A percentile compares a stretch with the other conserved stretches of the same genome.
phyloP scores from a whole-genome alignment of 306 rosid genomes.

The Aeschynomene evenia region DNA sequence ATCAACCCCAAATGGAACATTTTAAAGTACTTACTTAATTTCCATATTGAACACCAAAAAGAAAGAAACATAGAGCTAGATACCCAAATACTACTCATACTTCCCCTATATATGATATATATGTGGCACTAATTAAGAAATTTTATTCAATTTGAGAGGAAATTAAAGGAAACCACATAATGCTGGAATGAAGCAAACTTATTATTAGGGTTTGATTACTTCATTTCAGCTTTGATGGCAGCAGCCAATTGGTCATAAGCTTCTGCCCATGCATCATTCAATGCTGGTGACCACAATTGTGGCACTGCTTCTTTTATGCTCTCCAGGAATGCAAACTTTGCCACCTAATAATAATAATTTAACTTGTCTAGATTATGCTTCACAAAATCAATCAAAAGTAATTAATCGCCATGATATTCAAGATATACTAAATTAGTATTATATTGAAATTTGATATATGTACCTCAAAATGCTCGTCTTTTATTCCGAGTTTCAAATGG shows the following conservation, averaged over 20 bases:
- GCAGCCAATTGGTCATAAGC: constrained; percentile 76
- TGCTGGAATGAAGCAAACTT: not conserved
- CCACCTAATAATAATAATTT: no score
- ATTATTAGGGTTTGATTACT: no score
- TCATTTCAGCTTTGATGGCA: constrained; percentile 83
- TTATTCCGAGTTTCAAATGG: constrained; percentile 63
- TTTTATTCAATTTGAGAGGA: constrained; percentile 12
- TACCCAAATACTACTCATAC: no score
- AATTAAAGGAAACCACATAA: not conserved
- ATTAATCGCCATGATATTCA: no score
- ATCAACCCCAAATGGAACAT: no score
- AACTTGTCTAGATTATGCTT: not conserved
- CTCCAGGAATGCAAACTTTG: constrained; percentile 69
- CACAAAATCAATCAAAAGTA: not conserved
- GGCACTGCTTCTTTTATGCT: constrained; percentile 71
- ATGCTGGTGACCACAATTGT: constrained; percentile 71
- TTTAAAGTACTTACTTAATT: no score
- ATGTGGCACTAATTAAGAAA: no score
- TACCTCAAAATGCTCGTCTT: constrained; percentile 76
- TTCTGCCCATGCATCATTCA: constrained; percentile 83
- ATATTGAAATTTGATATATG: not conserved
- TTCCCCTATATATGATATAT: no score
- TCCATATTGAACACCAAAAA: no score
- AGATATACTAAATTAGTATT: no score
- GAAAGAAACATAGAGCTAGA: no score